phyloP scores from a whole-genome alignment of 2,329 filamentous ascomycete species.

The Neonectria magnoliae region DNA sequence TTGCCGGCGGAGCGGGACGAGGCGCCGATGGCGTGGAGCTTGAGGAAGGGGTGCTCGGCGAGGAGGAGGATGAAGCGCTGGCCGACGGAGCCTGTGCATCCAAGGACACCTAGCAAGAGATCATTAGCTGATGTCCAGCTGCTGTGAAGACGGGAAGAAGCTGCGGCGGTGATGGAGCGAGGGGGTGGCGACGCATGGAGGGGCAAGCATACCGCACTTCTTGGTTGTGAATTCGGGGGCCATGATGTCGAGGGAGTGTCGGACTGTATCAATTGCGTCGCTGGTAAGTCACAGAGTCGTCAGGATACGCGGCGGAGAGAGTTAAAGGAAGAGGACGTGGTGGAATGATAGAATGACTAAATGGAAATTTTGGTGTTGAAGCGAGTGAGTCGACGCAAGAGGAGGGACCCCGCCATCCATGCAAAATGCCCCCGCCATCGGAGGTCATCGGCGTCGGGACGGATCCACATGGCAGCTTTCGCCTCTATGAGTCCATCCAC shows the following conservation, averaged over 20 bases:
- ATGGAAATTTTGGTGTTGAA: conserved; percentile 34
- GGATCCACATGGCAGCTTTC: conserved; percentile 24
- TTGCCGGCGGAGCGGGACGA: conserved; percentile 91
- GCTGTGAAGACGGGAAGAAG: background rate
- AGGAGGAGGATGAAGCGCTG: conserved; percentile 96
- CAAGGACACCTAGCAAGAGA: conserved; percentile 72
- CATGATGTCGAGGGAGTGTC: conserved; percentile 34
- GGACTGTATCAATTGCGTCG: background rate
- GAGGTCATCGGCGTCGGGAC: conserved; percentile 33
- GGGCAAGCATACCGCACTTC: conserved; percentile 63
- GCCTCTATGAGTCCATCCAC: background rate
- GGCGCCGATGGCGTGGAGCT: conserved; percentile 88
- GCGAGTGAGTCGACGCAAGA: conserved; percentile 21
- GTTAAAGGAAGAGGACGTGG: background rate
- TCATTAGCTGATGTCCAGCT: conserved; percentile 18
- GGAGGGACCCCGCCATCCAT: conserved; percentile 40
- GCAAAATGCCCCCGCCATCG: conserved; percentile 47
- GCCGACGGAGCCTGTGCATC: conserved; percentile 92
- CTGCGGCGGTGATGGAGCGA: conserved; percentile 5
- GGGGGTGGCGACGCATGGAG: conserved; percentile 23
- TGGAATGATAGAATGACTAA: conserved; percentile 8
- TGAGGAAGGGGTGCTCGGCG: conserved; percentile 85
- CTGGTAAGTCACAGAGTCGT: background rate
- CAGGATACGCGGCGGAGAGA: background rate
- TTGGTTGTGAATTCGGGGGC: conserved; percentile 62